Base-by-base conservation (phyloP, 768 basidiomycete genomes). In the Trametes meyenii region DNA sequence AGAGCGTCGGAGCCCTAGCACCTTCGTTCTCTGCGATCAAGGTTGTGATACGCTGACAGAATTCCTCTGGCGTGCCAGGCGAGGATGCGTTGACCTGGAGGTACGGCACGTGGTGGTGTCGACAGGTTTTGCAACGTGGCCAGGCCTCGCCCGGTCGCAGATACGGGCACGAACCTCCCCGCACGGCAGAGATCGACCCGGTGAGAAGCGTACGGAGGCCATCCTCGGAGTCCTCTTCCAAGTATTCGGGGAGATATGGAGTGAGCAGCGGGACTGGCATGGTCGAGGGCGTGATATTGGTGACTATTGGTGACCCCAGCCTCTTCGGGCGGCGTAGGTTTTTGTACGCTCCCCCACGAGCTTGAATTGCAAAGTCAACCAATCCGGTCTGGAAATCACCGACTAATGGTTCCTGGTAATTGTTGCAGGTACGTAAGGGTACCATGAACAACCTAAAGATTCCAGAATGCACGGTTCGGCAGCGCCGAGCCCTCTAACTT, bases 11-110 rank as follows among this genome's bases (percentile, higher is more conserved):
- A 38, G 50, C 49, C 29, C 29, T 33, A 33, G 29, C 29, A 33
- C 29, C 29, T 56, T 46, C 3, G 23, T 17, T 13, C 29, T n/a
- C 42, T 50, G 40, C 29, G n/a, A 19, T 38, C 33, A 38, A 40
- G 1, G 55, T 43, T 16, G 44, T 16, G 50, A 62, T 36, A 38
- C 19, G 48, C 24, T 33, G 35, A 23, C 61, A 55, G 51, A 62
- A 62, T n/a, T 33, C 55, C 13, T 21, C 35, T 38, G 61, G 61
- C 14, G 61, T 62, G 17, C 23, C 23, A 10, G 43, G 23, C 16
- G 55, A 53, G n/a, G 61, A 33, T 38, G 53, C 35, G 51, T 56
- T 58, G 61, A 62, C 33, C 29, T 62, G 61, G 36, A 62, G 13
- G 61, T 62, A 62, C 1, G 61, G 61, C 26, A 62, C 16, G 26